Percentiles rank a stretch among this genome's conserved stretches.
Evolutionary conservation across 192 early-diverging fungal genomes (phyloP).

Genomic region (Coemansia asiatica): DNA sequence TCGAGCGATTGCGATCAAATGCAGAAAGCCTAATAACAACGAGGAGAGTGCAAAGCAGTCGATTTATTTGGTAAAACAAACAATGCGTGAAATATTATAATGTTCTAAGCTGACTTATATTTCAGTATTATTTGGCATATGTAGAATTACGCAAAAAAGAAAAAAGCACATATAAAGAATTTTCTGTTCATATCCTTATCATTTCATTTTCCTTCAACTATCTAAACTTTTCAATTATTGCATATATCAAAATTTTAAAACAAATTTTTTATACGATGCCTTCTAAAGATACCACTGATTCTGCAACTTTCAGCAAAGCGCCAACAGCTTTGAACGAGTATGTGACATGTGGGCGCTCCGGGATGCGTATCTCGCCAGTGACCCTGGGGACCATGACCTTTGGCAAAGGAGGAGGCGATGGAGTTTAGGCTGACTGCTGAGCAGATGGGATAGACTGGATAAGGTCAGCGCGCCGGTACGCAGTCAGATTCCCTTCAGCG

Average conservation of each 20-base stretch:
- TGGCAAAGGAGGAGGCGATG: constrained; percentile 10
- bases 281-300: constrained; percentile 4
- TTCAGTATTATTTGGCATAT: no score
- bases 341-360: neutral
- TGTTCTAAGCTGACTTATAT: no score
- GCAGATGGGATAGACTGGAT: constrained; percentile 41
- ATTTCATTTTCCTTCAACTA: neutral
- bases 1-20: no score
- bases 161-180: no score
- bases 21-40: no score
- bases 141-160: no score
- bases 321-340: constrained; percentile 4
- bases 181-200: no score
- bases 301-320: neutral
- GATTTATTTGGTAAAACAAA: no score
- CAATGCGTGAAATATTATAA: no score
- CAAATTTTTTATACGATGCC: neutral
- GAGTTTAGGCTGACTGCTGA: constrained; percentile 37
- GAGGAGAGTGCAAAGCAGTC: no score
- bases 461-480: constrained; percentile 28
- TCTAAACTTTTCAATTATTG: no score
- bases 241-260: neutral
- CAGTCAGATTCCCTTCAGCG: constrained; percentile 27
- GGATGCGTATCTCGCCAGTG: constrained; percentile 5
- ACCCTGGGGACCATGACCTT: constrained; percentile 4